Evolutionary conservation across 1,284 basidiomycete genomes (phyloP).

Genomic region (Tylopilus sp.): DNA sequence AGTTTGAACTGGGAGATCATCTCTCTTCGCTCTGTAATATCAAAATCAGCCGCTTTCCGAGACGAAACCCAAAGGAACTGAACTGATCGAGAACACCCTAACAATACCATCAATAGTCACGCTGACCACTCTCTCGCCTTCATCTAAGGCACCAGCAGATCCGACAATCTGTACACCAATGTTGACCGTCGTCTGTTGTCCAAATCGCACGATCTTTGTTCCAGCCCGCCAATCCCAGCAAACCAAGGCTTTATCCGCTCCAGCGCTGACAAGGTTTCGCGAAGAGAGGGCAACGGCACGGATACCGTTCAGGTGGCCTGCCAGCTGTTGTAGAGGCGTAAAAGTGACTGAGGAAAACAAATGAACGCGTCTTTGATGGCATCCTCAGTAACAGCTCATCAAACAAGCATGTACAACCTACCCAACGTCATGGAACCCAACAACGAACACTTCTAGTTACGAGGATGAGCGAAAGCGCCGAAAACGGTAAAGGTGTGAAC

Average conservation of each 20-base stretch:
- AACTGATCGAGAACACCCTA: conserved; percentile 83
- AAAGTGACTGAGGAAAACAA: conserved; percentile 79
- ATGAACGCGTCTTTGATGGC: conserved; percentile 61
- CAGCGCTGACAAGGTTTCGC: conserved; percentile 83
- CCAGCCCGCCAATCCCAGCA: conserved; percentile 88
- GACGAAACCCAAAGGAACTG: conserved; percentile 26
- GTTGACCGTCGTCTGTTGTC: conserved; percentile 90
- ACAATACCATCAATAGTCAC: conserved; percentile 92
- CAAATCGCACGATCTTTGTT: conserved; percentile 84
- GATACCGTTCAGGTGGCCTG: conserved; percentile 78
- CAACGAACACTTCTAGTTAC: conserved; percentile 74
- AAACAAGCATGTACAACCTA: conserved; percentile 35
- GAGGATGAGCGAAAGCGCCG: conserved; percentile 3
- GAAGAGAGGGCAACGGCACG: conserved; percentile 84
- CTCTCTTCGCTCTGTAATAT: conserved; percentile 57
- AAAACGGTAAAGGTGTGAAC: conserved; percentile 11
- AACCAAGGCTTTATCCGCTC: conserved; percentile 85
- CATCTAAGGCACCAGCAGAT: conserved; percentile 42
- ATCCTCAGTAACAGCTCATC: conserved; percentile 6
- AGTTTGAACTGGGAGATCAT: conserved; percentile 92
- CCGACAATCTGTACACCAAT: conserved; percentile 84
- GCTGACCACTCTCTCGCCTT: conserved; percentile 77
- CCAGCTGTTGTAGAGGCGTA: conserved; percentile 77
- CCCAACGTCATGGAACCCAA: conserved; percentile 91
- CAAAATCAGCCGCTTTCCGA: conserved; percentile 5